phyloP scores from a whole-genome alignment of 148 eudicot genomes.

The Oxyria digyna region DNA sequence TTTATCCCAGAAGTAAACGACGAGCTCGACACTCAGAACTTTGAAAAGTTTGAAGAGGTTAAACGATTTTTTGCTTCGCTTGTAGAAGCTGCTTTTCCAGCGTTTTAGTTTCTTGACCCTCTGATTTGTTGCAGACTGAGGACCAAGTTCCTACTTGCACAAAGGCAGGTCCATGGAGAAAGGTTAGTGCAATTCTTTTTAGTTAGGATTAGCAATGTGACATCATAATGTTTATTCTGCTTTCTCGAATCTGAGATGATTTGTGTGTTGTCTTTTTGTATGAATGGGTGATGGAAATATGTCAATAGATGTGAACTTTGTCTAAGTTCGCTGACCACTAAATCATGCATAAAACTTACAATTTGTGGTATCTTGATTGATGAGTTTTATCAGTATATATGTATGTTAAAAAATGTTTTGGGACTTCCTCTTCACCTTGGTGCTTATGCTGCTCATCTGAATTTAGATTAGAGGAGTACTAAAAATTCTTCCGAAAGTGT shows the following conservation, averaged over 20 bases:
- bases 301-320: background rate
- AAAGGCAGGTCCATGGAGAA: constrained; percentile 96
- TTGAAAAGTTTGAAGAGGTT: constrained; percentile 97
- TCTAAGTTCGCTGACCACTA: background rate
- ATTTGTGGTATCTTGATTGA: background rate
- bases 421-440: background rate
- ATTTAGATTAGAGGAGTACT: background rate
- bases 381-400: background rate
- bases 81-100: constrained; percentile 2
- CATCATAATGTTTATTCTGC: background rate
- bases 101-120: constrained; percentile 5
- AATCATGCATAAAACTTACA: background rate
- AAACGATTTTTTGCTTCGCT: constrained; percentile 3
- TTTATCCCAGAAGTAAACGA: constrained; percentile 97
- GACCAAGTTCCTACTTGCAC: constrained; percentile 42
- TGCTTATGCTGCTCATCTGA: background rate
- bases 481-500: background rate
- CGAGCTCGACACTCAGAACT: constrained; percentile 96
- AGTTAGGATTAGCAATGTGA: background rate
- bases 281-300: background rate
- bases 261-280: background rate
- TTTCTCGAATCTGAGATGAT: background rate
- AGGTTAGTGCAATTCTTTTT: constrained; percentile 39
- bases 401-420: background rate
- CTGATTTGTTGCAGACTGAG: constrained; percentile 44